Conservation (phyloP, 1,139 yeast species). For the Sugiyamaella castrensis region DNA sequence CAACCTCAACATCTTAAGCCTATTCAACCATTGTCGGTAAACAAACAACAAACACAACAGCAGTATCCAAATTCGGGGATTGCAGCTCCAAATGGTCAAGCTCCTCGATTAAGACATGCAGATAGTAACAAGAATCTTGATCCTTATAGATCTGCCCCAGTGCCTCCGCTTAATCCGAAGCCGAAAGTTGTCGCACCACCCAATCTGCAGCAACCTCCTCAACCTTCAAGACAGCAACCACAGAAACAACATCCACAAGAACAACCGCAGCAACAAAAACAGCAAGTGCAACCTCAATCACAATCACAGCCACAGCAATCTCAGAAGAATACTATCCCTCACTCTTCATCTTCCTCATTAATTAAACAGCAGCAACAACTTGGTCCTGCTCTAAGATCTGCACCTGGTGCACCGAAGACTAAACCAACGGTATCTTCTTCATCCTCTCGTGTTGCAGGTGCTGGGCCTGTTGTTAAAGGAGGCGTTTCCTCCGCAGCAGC, state of each 20-base stretch:
- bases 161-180: constrained; percentile 22
- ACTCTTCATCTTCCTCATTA: constrained; percentile 5
- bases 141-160: constrained; percentile 13
- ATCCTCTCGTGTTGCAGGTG: constrained; percentile 6
- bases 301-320: constrained; percentile 1
- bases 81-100: background rate
- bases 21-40: constrained; percentile 17
- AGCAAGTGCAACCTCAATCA: constrained; percentile 12
- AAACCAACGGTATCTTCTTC: constrained; percentile 5
- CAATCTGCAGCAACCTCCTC: constrained; percentile 11
- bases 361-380: constrained; percentile 7
- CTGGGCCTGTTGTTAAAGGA: constrained; percentile 28
- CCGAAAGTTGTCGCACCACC: constrained; percentile 15
- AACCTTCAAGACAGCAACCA: constrained; percentile 5
- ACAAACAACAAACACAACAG: constrained; percentile 9
- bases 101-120: background rate
- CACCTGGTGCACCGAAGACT: constrained; percentile 5
- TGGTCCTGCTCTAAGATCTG: constrained; percentile 14
- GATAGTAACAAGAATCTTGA: constrained; percentile 7
- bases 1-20: constrained; percentile 21
- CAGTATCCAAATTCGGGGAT: constrained; percentile 3
- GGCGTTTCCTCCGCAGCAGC: constrained; percentile 22
- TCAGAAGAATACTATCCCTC: constrained; percentile 27
- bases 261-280: constrained; percentile 11
- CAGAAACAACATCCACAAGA: background rate